phyloP scores from a whole-genome alignment of 148 eudicot species.

The Heliosperma pusillum region DNA sequence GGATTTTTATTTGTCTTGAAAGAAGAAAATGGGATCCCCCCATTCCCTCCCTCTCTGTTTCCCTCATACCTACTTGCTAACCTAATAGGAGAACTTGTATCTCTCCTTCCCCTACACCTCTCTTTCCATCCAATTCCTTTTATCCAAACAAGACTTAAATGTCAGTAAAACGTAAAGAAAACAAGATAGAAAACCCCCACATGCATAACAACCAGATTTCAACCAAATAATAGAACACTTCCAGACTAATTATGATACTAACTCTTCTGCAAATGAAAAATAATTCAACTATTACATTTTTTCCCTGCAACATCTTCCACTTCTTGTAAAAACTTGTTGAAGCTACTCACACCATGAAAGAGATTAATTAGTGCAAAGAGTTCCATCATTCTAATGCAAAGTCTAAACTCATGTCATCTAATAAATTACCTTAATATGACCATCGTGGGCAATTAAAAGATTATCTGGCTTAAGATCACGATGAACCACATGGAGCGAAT shows the following conservation, averaged over 20 bases:
- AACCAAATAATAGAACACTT: not conserved
- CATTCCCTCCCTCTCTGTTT: not conserved
- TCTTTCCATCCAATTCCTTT: no score
- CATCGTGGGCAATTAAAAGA: constrained; percentile 97
- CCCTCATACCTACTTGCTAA: not conserved
- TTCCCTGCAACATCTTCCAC: not conserved
- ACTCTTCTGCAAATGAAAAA: not conserved
- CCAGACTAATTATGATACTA: not conserved
- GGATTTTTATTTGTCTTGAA: not conserved
- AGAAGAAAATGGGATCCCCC: not conserved
- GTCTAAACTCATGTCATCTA: no score
- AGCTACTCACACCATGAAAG: not conserved
- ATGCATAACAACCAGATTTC: not conserved
- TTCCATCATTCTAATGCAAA: not conserved
- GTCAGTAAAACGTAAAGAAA: not conserved
- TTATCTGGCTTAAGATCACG: constrained; percentile 99
- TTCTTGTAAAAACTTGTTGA: not conserved
- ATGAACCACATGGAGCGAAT: constrained; percentile 91
- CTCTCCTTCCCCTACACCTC: no score
- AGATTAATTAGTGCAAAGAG: not conserved
- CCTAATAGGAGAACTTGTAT: no score
- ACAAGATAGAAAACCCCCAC: not conserved
- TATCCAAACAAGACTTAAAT: not conserved
- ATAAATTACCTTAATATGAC: constrained; percentile 76
- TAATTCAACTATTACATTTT: not conserved